Evolutionary conservation across 306 rosid genomes (phyloP), one percentile per base, ranked within the genome.

Genomic region (Dryas alaskensis): DNA sequence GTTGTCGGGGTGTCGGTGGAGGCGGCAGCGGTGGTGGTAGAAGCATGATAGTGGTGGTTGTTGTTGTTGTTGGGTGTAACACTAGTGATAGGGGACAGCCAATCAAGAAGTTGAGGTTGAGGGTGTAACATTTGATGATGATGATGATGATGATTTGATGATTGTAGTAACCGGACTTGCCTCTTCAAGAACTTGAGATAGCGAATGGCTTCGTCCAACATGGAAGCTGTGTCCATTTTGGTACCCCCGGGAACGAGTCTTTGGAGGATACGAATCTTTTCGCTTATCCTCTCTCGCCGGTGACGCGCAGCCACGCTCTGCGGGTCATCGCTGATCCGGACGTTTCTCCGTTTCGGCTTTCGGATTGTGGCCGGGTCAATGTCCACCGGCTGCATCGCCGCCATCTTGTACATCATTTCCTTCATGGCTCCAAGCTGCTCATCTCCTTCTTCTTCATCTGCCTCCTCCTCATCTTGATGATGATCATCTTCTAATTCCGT

Each of bases 341-440:
- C 98, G 62, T 93, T 93, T 65, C 96, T 43, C 42, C 98, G 65
- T 60, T 85, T 91, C 0, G 98, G 98, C 78, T 77, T 89, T 7
- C 89, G 81, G 59, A 93, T 86, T 2, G 91, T 81, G 54, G 94
- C 83, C 0, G 97, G 98, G 78, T 93, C 98, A 17, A 93, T 89
- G 65, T 93, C 97, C 83, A 93, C 98, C 0, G 98, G 98, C 62
- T 93, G 98, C 98, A 93, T 93, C 55, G 89, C 94, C 0, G 98
- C 92, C 1, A 93, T 93, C 92, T 83, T 88, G 90, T 89, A 93
- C 97, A 91, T 88, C 98, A 93, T 93, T 73, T 93, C 98, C 81
- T 93, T 93, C 96, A 93, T 86, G 22, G 91, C 91, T 11, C 98
- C 97, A 0, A 93, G 83, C 81, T 93, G 96, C 52, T 85, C 97